These are phyloP conservation scores for Bacidia rubella DNA, from an alignment of 495 filamentous ascomycete species.

Conservation along the genomic window DNA sequence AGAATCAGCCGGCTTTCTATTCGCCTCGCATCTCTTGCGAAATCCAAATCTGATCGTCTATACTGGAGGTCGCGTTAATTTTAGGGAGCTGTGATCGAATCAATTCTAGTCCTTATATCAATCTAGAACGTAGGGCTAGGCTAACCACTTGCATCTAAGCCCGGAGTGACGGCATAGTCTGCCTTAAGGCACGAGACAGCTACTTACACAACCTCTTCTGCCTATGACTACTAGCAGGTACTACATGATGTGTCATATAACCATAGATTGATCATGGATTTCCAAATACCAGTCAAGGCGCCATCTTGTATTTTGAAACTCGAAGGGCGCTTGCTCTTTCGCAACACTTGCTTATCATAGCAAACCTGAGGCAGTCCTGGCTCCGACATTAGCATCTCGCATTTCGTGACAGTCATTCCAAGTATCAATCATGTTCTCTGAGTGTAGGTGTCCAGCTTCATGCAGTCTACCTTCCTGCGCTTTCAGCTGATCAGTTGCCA, in stretches of 20 bases:
- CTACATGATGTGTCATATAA: neutral
- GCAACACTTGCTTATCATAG: neutral
- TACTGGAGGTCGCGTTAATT: too few species aligned
- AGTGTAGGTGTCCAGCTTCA: conserved; percentile 54
- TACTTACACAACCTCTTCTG: neutral
- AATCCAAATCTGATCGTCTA: too few species aligned
- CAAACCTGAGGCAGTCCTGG: neutral
- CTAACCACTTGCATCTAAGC: too few species aligned
- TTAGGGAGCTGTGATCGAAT: too few species aligned
- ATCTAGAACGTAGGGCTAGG: too few species aligned
- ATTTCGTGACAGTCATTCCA: neutral
- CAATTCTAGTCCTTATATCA: too few species aligned
- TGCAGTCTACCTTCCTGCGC: conserved; percentile 13
- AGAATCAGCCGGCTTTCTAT: too few species aligned
- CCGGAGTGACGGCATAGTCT: neutral
- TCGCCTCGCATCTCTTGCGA: too few species aligned
- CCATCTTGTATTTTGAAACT: neutral
- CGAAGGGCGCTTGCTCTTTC: neutral
- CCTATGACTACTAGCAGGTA: neutral
- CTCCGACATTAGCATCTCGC: neutral
- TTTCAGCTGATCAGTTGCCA: conserved; percentile 24
- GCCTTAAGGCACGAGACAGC: neutral
- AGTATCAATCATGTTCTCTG: conserved; percentile 66
- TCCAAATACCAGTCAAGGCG: neutral
- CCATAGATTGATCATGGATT: neutral